Evolutionary conservation across 352 stramenopile species (phyloP).

Genomic region (Globisporangium mamillatum): DNA sequence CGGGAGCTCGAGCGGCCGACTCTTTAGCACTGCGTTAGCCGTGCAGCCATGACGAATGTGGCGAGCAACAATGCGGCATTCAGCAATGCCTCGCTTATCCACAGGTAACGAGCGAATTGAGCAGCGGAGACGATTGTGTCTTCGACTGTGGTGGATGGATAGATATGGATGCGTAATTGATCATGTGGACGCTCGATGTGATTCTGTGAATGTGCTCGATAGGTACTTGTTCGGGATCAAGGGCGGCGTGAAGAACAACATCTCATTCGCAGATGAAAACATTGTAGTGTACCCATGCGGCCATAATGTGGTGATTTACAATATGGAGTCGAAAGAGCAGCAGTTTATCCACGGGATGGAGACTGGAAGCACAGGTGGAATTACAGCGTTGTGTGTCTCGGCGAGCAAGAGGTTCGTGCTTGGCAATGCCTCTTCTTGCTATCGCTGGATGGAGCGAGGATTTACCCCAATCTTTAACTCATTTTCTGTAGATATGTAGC

Average conservation of each 20-base stretch:
- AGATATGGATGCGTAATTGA: neutral
- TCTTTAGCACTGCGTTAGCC: neutral
- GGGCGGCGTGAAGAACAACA: slow-evolving; percentile 72
- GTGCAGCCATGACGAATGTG: slow-evolving; percentile 1
- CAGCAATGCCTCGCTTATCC: slow-evolving; percentile 44
- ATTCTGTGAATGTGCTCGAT: neutral
- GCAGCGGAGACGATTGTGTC: neutral
- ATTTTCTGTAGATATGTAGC: slow-evolving; percentile 62
- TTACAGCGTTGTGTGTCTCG: slow-evolving; percentile 84
- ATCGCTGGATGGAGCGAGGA: neutral
- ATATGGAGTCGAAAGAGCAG: slow-evolving; percentile 88
- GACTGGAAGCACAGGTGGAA: slow-evolving; percentile 54
- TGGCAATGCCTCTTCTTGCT: neutral
- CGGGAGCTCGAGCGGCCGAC: neutral
- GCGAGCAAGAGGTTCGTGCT: slow-evolving; percentile 56
- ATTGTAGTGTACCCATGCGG: slow-evolving; percentile 85
- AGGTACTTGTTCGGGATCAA: slow-evolving; percentile 88
- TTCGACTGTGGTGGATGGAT: neutral
- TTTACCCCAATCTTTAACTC: neutral
- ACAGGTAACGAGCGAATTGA: slow-evolving; percentile 18
- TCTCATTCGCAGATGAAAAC: slow-evolving; percentile 85
- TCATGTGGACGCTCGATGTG: neutral
- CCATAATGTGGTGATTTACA: slow-evolving; percentile 87
- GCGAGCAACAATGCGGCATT: slow-evolving; percentile 17
- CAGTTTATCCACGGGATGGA: slow-evolving; percentile 90